A percentile compares a stretch with the other conserved stretches of the same genome.
Evolutionary conservation across 805 yeast genomes (phyloP).

Genomic region (Cyberlindnera meyerae): DNA sequence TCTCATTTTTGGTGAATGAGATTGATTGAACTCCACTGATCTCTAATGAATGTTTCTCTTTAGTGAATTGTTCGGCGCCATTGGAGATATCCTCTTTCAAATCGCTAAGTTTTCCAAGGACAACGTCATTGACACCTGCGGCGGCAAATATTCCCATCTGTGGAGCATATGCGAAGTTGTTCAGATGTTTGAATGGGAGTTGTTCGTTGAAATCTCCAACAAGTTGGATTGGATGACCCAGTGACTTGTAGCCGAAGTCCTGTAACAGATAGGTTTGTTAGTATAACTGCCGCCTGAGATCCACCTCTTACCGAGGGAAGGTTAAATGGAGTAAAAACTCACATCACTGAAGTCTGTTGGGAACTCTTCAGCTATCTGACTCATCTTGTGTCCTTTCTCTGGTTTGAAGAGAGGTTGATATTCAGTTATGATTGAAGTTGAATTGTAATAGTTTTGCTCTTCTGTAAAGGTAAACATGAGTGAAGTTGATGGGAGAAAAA

Average conservation of each 20-base stretch:
- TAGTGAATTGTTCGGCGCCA: slow-evolving; percentile 17
- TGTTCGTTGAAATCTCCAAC: slow-evolving; percentile 33
- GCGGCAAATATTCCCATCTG: slow-evolving; percentile 32
- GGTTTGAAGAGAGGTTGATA: too few relatives aligned
- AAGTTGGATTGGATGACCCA: slow-evolving; percentile 30
- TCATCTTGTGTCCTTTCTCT: slow-evolving; percentile 6
- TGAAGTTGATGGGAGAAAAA: too few relatives aligned
- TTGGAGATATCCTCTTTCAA: slow-evolving; percentile 29
- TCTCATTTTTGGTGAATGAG: slow-evolving; percentile 29
- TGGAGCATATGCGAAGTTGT: slow-evolving; percentile 36
- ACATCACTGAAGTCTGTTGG: slow-evolving; percentile 18
- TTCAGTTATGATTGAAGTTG: too few relatives aligned
- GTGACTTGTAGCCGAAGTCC: slow-evolving; percentile 41
- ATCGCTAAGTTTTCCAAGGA: slow-evolving; percentile 31
- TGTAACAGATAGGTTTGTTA: slow-evolving; percentile 11
- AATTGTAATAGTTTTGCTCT: too few relatives aligned
- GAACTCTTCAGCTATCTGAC: slow-evolving; percentile 18
- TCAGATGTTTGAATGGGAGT: slow-evolving; percentile 30
- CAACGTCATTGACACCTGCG: slow-evolving; percentile 32
- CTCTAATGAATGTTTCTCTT: slow-evolving; percentile 16
- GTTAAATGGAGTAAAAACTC: too few relatives aligned
- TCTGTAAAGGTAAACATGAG: too few relatives aligned
- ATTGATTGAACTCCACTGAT: slow-evolving; percentile 27
- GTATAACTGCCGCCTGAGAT: slow-evolving; percentile 2
- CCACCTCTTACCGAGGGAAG: not conserved